A percentile compares a stretch with the other conserved stretches of the same genome.
These are phyloP conservation scores for Naganishia randhawae DNA, from an alignment of 768 basidiomycete genomes.

Conservation along the genomic window DNA sequence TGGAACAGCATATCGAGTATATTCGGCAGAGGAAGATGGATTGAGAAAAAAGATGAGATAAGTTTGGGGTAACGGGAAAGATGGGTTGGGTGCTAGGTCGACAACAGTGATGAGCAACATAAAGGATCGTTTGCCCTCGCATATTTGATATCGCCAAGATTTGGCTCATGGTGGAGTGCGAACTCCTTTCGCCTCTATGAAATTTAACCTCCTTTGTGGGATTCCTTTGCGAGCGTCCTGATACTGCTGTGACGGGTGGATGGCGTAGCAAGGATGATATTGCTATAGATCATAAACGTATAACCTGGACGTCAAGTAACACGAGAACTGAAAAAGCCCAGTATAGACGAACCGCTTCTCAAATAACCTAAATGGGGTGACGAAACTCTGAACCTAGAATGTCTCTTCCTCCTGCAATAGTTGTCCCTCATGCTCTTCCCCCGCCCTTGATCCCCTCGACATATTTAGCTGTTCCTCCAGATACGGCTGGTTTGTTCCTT, in stretches of 20 bases:
- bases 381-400: constrained; percentile 32
- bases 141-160: background rate
- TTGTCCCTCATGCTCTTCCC: constrained; percentile 16
- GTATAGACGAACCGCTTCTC: constrained; percentile 10
- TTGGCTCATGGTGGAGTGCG: background rate
- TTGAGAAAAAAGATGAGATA: background rate
- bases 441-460: constrained; percentile 25
- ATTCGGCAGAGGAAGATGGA: background rate
- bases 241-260: background rate
- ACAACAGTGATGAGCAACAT: too few relatives aligned
- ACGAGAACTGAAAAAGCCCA: background rate
- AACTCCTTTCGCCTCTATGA: background rate
- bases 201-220: background rate
- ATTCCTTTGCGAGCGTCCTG: background rate
- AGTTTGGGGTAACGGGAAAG: background rate
- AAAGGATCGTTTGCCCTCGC: background rate
- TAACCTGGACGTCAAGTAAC: background rate
- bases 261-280: too few relatives aligned
- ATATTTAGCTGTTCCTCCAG: constrained; percentile 4
- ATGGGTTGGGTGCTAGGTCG: background rate
- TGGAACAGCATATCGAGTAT: background rate
- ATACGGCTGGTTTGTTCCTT: constrained; percentile 2
- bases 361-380: background rate
- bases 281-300: background rate
- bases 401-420: constrained; percentile 46